Evolutionary conservation across 768 basidiomycete species (phyloP).

Genomic region (Austroboletus eburneus): DNA sequence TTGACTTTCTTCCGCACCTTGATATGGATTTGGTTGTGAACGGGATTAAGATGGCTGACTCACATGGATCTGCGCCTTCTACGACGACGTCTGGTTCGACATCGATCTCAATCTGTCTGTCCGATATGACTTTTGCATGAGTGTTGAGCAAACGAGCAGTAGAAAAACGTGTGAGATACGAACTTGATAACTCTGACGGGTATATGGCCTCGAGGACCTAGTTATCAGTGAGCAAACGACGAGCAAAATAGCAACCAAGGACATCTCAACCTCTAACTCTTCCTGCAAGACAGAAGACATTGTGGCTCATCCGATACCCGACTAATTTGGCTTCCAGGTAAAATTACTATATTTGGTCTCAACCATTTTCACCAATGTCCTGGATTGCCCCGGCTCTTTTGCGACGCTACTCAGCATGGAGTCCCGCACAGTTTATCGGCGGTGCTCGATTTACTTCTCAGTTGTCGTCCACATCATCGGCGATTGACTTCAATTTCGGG

Average conservation of each 20-base stretch:
- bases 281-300: slow-evolving; percentile 72
- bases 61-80: slow-evolving; percentile 57
- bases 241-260: slow-evolving; percentile 4
- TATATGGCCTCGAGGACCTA: slow-evolving; percentile 96
- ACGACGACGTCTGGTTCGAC: slow-evolving; percentile 81
- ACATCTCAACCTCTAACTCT: slow-evolving; percentile 75
- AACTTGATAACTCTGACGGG: slow-evolving; percentile 89
- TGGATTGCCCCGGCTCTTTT: slow-evolving; percentile 16
- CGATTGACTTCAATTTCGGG: slow-evolving; percentile 5
- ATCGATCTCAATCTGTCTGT: slow-evolving; percentile 75
- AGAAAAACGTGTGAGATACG: slow-evolving; percentile 41
- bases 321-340: slow-evolving; percentile 18
- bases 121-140: slow-evolving; percentile 74
- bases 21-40: slow-evolving; percentile 9
- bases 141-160: slow-evolving; percentile 41
- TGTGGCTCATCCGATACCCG: slow-evolving; percentile 23
- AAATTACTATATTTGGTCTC: slow-evolving; percentile 13
- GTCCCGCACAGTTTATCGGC: not conserved
- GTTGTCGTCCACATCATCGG: slow-evolving; percentile 4
- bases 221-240: slow-evolving; percentile 9
- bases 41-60: slow-evolving; percentile 18
- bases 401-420: slow-evolving; percentile 3
- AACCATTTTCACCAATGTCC: slow-evolving; percentile 18
- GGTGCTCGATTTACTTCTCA: slow-evolving; percentile 10
- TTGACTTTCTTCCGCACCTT: slow-evolving; percentile 54